A percentile compares a stretch with the other conserved stretches of the same genome.
Evolutionary conservation across 331 rosid species (phyloP).

Genomic region (Malus hybrid): DNA sequence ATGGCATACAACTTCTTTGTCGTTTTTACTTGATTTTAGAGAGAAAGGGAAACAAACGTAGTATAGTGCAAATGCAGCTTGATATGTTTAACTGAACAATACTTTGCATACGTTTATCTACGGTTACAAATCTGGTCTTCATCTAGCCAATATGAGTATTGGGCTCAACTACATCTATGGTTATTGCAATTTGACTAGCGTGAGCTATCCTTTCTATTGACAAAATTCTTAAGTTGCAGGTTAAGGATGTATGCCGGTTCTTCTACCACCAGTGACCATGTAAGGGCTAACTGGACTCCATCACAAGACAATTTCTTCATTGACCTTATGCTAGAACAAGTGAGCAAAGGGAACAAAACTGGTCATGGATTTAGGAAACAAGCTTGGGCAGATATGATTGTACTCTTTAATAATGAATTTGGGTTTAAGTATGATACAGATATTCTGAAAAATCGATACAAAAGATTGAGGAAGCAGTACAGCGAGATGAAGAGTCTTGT

Average conservation of each 20-base stretch:
- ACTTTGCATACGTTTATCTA: not conserved
- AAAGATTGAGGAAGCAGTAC: constrained; percentile 49
- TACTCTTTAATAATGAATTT: constrained; percentile 33
- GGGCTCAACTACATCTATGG: not conserved
- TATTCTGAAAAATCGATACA: constrained; percentile 40
- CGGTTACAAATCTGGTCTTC: not conserved
- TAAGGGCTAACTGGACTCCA: constrained; percentile 52
- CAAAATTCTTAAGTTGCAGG: constrained; percentile 19
- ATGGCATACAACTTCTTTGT: too few species aligned
- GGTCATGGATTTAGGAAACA: constrained; percentile 27
- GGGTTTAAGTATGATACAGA: constrained; percentile 40
- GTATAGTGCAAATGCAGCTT: not conserved
- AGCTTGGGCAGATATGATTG: constrained; percentile 41
- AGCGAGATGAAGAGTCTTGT: constrained; percentile 26
- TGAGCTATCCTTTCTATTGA: not conserved
- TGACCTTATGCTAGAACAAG: constrained; percentile 34
- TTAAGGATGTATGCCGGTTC: constrained; percentile 34
- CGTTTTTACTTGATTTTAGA: too few species aligned
- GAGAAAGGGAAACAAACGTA: not conserved
- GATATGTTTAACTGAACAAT: too few species aligned
- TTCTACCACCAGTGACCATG: constrained; percentile 14
- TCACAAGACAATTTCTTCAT: constrained; percentile 39
- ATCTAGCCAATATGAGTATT: not conserved
- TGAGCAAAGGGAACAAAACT: constrained; percentile 37
- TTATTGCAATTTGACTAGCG: not conserved